Evolutionary conservation across 306 rosid genomes (phyloP).

Genomic region (Castanea crenata): DNA sequence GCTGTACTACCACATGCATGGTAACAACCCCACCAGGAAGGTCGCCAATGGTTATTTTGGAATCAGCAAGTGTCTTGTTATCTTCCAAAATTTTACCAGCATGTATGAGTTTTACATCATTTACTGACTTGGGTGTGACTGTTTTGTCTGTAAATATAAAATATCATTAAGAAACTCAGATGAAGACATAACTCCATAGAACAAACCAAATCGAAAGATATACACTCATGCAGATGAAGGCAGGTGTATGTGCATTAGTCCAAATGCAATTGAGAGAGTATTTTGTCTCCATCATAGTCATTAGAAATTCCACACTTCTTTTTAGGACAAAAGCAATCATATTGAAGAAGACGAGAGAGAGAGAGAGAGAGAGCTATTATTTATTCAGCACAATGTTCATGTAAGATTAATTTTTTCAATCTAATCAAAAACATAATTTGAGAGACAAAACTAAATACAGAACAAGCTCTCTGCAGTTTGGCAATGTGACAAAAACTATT

Average conservation of each 20-base stretch:
- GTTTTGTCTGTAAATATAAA: conserved; percentile 51
- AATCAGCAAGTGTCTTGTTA: conserved; percentile 62
- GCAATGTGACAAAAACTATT: too few species aligned
- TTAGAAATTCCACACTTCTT: neutral
- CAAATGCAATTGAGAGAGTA: neutral
- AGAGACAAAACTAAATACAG: too few species aligned
- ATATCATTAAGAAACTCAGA: conserved; percentile 18
- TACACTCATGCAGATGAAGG: neutral
- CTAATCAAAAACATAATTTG: too few species aligned
- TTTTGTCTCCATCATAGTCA: neutral
- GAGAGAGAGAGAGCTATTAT: neutral
- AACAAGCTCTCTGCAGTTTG: too few species aligned
- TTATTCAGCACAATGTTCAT: too few species aligned
- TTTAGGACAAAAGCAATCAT: neutral
- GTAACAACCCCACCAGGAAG: conserved; percentile 54
- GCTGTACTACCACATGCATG: conserved; percentile 72
- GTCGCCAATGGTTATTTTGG: conserved; percentile 47
- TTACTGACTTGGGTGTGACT: conserved; percentile 49
- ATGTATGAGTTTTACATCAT: conserved; percentile 63
- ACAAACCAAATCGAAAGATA: neutral
- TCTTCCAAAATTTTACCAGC: conserved; percentile 70
- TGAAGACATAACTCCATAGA: neutral
- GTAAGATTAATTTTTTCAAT: too few species aligned
- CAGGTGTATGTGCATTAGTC: neutral
- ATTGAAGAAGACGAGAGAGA: neutral